Base-by-base conservation (phyloP, 2,329 filamentous ascomycete species). In the Xylariales sp. region DNA sequence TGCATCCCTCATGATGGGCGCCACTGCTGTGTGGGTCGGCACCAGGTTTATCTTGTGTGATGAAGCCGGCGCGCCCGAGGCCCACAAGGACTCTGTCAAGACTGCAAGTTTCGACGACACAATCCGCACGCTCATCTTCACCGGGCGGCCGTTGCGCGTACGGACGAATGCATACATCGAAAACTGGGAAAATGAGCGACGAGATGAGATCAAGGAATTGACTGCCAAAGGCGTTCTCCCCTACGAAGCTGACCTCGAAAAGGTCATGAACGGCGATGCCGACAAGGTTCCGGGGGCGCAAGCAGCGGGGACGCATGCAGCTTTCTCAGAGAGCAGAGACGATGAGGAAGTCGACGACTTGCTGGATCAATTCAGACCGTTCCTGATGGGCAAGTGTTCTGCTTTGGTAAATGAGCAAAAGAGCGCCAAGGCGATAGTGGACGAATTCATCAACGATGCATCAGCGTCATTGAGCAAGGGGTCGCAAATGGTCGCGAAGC, bases 51-150 rank as follows among this genome's bases (percentile, higher is more conserved):
- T 98, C 53, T 80, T 98, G 46, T 83, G 82, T 42, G 87, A 96
- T 53, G 93, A 98, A 74, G 93, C 93, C 43, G 91, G 93, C 59
- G 93, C 93, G 9, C 88, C 93, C 53, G 84, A 88, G 66, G 80
- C 86, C 34, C 91, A 98, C 76, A 93, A 97, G 73, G 91, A 98
- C 61, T 88, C 91, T 47, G 93, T 98, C 54, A 80, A 82, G 59
- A 96, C 91, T 31, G 80, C 93, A 39, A 80, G 86, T 54, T 95
- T 93, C 64, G 89, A 97, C 68, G 93, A 98, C 69, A 98, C 95
- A 60, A 73, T 97, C 63, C 86, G 88, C 62, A 98, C 93, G 37
- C 88, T 97, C 65, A 98, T 98, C 71, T 98, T 97, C 78, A 98
- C 93, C 43, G 93, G 93, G 42, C 87, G 93, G 44, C 93, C 93